phyloP scores from a whole-genome alignment of 1,139 yeast species.

The Saccharomyces hybrid region DNA sequence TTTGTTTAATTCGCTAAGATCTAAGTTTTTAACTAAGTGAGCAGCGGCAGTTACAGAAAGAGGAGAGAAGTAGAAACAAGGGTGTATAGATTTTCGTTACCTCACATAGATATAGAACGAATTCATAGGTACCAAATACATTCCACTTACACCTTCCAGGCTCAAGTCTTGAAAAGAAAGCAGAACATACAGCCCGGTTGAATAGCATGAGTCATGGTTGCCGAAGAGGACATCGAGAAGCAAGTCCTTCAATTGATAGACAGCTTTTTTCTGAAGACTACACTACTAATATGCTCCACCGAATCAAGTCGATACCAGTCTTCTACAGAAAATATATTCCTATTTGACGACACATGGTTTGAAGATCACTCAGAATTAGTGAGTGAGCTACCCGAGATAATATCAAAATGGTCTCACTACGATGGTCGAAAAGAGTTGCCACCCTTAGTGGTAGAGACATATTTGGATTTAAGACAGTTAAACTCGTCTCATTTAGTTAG shows the following conservation, averaged over 20 bases:
- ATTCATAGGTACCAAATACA: background rate
- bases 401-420: conserved; percentile 25
- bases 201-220: background rate
- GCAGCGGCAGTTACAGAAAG: background rate
- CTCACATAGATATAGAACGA: background rate
- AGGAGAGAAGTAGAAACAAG: background rate
- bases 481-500: conserved; percentile 55
- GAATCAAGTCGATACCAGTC: conserved; percentile 11
- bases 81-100: background rate
- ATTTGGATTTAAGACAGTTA: conserved; percentile 60
- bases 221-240: conserved; percentile 6
- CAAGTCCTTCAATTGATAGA: conserved; percentile 23
- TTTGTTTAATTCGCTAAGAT: background rate
- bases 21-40: background rate
- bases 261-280: conserved; percentile 29
- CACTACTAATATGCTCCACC: conserved; percentile 27
- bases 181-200: background rate
- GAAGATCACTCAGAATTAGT: conserved; percentile 8
- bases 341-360: conserved; percentile 20
- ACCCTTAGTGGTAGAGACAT: conserved; percentile 81
- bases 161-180: background rate
- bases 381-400: conserved; percentile 14
- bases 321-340: conserved; percentile 10
- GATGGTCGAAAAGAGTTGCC: conserved; percentile 39
- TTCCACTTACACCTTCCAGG: background rate